A percentile compares a stretch with the other conserved stretches of the same genome.
Conservation (phyloP, 2,329 filamentous ascomycete species). For the Xylariomycetidae sp. region DNA sequence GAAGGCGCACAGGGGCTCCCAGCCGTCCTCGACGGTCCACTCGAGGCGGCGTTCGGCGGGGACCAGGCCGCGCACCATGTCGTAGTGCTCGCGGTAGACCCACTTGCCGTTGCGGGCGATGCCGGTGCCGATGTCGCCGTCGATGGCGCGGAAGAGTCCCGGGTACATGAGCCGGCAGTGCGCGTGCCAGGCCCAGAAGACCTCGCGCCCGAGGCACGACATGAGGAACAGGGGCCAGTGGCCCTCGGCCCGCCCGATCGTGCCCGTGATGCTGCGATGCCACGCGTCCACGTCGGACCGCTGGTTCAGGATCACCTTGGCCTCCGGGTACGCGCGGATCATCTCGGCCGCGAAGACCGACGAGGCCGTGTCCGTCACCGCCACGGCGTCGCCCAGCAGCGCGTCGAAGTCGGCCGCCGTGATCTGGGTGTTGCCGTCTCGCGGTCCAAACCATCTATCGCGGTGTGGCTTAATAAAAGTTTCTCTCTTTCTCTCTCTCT, state of each 20-base stretch:
- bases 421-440: conserved; percentile 4
- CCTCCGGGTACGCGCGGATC: conserved; percentile 15
- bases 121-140: conserved; percentile 22
- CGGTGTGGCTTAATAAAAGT: background rate
- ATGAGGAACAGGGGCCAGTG: conserved; percentile 25
- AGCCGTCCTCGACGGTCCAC: background rate
- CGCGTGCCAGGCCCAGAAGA: conserved; percentile 29
- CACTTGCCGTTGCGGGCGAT: conserved; percentile 22
- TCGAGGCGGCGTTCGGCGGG: background rate
- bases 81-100: conserved; percentile 24
- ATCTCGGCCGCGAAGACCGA: conserved; percentile 38
- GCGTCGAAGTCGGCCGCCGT: conserved; percentile 21
- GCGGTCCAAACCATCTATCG: background rate
- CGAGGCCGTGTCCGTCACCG: conserved; percentile 38
- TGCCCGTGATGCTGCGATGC: background rate
- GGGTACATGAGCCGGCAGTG: conserved; percentile 25
- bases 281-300: conserved; percentile 18
- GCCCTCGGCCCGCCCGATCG: background rate
- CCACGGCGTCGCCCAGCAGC: conserved; percentile 23
- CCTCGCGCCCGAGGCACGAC: conserved; percentile 21
- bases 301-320: conserved; percentile 41
- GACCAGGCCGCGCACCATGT: conserved; percentile 30
- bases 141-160: conserved; percentile 10
- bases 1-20: conserved; percentile 1
- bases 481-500: no score